phyloP scores from a whole-genome alignment of 768 basidiomycete species.

The Sutorius australiensis region DNA sequence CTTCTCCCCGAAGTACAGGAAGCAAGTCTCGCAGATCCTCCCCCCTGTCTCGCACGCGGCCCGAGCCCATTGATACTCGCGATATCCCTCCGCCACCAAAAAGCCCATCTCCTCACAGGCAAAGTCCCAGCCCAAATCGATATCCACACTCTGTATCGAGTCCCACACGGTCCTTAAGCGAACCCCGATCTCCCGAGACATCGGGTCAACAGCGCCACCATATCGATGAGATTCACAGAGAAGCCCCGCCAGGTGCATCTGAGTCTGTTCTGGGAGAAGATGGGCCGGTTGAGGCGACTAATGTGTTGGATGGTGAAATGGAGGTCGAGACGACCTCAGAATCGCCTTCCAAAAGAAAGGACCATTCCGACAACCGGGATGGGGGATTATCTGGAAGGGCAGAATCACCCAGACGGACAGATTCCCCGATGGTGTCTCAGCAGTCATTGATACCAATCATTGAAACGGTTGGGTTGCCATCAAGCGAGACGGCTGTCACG shows the following conservation, averaged over 20 bases:
- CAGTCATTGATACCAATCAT: not conserved
- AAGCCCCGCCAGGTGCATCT: not conserved
- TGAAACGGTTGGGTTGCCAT: slow-evolving; percentile 12
- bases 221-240: not conserved
- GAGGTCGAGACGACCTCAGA: slow-evolving; percentile 9
- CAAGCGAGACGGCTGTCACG: slow-evolving; percentile 22
- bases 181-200: slow-evolving; percentile 2
- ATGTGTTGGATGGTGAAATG: not conserved
- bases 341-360: slow-evolving; percentile 11
- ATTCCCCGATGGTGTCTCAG: slow-evolving; percentile 10
- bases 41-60: slow-evolving; percentile 9
- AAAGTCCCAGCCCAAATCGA: slow-evolving; percentile 15
- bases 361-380: slow-evolving; percentile 13
- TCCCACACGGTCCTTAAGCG: slow-evolving; percentile 5
- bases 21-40: slow-evolving; percentile 25
- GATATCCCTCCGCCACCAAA: slow-evolving; percentile 10
- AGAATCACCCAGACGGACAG: slow-evolving; percentile 24
- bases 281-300: not conserved
- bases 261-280: slow-evolving; percentile 4
- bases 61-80: slow-evolving; percentile 11
- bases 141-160: slow-evolving; percentile 7
- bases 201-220: not conserved
- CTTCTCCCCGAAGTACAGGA: slow-evolving; percentile 19
- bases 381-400: slow-evolving; percentile 18
- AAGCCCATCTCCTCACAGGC: slow-evolving; percentile 12